Evolutionary conservation across 352 stramenopile species (phyloP), one percentile per base, ranked within the genome.

Genomic region (Pythium phragmiticola): DNA sequence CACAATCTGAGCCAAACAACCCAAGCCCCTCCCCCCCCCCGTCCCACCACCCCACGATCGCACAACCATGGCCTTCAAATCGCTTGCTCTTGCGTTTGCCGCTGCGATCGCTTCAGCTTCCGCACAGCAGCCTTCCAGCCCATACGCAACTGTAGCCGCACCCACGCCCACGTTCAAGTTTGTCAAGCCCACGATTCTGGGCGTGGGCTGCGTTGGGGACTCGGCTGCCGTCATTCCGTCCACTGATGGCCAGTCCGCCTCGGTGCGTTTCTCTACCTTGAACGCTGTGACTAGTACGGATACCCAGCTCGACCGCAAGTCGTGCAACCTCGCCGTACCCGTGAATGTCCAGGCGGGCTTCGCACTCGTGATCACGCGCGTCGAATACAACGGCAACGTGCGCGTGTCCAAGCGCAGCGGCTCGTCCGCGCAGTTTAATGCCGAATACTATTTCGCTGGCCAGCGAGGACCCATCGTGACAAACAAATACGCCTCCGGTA

Each of bases 381-480:
- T 82, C 36, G 74, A 82, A 66, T 82, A 82, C 57, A 72, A 72
- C n/a, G 74, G 74, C 41, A 79, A 82, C 53, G 74, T 68, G 8
- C 63, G 68, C 55, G 76, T 84, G 2, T 71, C 76, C 2, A 70
- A 66, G 28, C 50, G 46, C 7, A 74, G 61, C 42, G 67, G 69
- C 13, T 67, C 73, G 4, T 75, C 70, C 45, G 73, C 66, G 16
- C 70, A 81, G 62, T 84, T 81, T 52, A 64, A 81, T 41, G 73
- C 72, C 23, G 74, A 84, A 59, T 84, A 84, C 54, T 82, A 78
- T 70, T 82, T 84, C 23, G 76, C 76, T 19, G 76, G 76, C 14
- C 67, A 78, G 37, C 69, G 72, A 17, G 76, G 76, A 4, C 76
- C 76, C 5, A 37, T 65, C 0, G 60, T 63, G 9, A 57, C 48